Percentiles rank a stretch among this genome's conserved stretches.
These are phyloP conservation scores for Penicillium paradoxum DNA, from an alignment of 495 filamentous ascomycete species.

Conservation along the genomic window DNA sequence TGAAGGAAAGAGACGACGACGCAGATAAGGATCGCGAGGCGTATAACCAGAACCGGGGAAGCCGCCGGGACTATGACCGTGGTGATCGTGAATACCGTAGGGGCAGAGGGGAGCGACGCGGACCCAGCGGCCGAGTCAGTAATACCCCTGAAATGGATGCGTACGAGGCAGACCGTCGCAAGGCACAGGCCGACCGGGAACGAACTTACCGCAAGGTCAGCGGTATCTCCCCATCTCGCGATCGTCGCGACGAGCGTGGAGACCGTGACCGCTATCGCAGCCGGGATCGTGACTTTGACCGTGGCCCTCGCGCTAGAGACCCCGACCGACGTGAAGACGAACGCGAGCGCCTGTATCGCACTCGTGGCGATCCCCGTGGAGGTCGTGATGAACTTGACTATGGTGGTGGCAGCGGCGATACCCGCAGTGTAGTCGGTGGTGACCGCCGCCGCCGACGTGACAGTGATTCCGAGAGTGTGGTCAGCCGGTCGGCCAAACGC, in stretches of 20 bases:
- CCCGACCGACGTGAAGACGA: slow-evolving; percentile 63
- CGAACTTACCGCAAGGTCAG: slow-evolving; percentile 77
- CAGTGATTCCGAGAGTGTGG: slow-evolving; percentile 68
- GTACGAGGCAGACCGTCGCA: slow-evolving; percentile 82
- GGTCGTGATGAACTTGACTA: slow-evolving; percentile 80
- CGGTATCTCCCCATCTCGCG: slow-evolving; percentile 51
- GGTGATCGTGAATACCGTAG: slow-evolving; percentile 49
- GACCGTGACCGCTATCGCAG: slow-evolving; percentile 46
- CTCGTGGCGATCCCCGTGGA: slow-evolving; percentile 70
- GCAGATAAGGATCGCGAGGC: slow-evolving; percentile 62
- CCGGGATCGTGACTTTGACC: slow-evolving; percentile 51
- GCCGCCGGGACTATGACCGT: slow-evolving; percentile 49
- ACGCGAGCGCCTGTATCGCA: slow-evolving; percentile 76
- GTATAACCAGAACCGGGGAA: slow-evolving; percentile 48
- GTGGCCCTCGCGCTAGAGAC: slow-evolving; percentile 47
- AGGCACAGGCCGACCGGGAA: slow-evolving; percentile 81
- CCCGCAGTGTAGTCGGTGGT: slow-evolving; percentile 53
- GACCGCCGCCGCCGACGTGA: slow-evolving; percentile 58
- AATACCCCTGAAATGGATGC: slow-evolving; percentile 81
- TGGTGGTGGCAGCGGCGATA: slow-evolving; percentile 76
- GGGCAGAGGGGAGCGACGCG: slow-evolving; percentile 51
- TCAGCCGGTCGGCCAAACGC: slow-evolving; percentile 53
- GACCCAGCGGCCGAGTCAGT: slow-evolving; percentile 53
- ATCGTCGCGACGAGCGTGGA: slow-evolving; percentile 54
- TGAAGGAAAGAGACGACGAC: slow-evolving; percentile 89